phyloP scores from a whole-genome alignment of 345 rosid species.

The Salix dunnii region DNA sequence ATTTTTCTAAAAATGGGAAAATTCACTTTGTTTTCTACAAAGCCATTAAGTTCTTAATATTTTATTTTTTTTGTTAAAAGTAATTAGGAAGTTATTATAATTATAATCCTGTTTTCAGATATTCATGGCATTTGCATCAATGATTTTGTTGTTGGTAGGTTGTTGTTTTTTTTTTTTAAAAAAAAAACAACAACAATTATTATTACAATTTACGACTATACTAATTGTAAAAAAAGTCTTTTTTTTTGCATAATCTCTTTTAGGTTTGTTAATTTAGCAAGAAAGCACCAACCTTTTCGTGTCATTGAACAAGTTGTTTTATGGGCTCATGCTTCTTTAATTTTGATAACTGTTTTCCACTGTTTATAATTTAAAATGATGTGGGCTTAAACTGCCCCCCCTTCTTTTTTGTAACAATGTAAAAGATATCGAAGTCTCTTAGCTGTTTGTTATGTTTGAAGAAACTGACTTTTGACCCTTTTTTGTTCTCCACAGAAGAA shows the following conservation, averaged over 20 bases:
- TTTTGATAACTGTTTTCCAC: not conserved
- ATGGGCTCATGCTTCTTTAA: slow-evolving; percentile 1
- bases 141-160: slow-evolving; percentile 41
- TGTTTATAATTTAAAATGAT: not conserved
- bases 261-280: not conserved
- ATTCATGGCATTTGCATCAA: slow-evolving; percentile 25
- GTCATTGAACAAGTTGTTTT: not conserved
- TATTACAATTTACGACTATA: not conserved
- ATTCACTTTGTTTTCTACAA: slow-evolving; percentile 19
- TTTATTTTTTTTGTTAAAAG: not conserved
- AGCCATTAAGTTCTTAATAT: not conserved
- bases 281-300: slow-evolving; percentile 5
- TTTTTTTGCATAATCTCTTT: not conserved
- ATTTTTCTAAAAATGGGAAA: slow-evolving; percentile 18
- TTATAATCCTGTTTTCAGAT: slow-evolving; percentile 9
- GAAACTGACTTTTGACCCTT: slow-evolving; percentile 7
- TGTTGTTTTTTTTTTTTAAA: slow-evolving; percentile 20
- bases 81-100: not conserved
- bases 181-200: slow-evolving; percentile 9
- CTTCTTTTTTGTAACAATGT: not conserved
- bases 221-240: not conserved
- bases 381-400: not conserved
- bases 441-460: slow-evolving; percentile 11
- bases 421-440: not conserved
- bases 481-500: slow-evolving; percentile 28